Conservation (phyloP, 1,284 basidiomycete species). For the Mycena sp. region DNA sequence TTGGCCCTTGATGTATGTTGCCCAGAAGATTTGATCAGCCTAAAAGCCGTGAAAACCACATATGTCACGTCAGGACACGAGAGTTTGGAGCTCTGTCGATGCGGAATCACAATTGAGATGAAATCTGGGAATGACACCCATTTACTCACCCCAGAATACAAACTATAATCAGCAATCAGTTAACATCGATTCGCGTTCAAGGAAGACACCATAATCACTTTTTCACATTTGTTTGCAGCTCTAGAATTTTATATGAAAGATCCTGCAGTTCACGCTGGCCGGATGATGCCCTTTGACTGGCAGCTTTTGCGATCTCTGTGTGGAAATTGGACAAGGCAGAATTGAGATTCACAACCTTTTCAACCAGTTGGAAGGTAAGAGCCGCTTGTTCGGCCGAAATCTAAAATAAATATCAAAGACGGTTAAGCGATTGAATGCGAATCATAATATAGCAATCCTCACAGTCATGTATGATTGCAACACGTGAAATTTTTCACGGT, state of each 20-base stretch:
- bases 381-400: conserved; percentile 53
- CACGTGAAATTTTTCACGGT: conserved; percentile 51
- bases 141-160: conserved; percentile 23
- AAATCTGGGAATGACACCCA: conserved; percentile 11
- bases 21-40: conserved; percentile 20
- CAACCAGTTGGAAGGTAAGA: conserved; percentile 45
- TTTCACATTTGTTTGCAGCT: conserved; percentile 47
- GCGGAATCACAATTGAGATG: conserved; percentile 24
- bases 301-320: conserved; percentile 47
- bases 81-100: conserved; percentile 33
- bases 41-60: conserved; percentile 24
- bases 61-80: conserved; percentile 23
- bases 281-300: conserved; percentile 41
- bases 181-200: neutral
- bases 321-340: conserved; percentile 46
- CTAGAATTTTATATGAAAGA: conserved; percentile 46
- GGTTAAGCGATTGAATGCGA: neutral
- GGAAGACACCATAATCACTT: conserved; percentile 44
- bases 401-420: conserved; percentile 21
- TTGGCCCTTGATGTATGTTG: conserved; percentile 25
- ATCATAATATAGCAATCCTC: conserved; percentile 28
- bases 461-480: conserved; percentile 54
- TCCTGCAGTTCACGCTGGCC: conserved; percentile 50
- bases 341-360: conserved; percentile 46
- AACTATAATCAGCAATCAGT: neutral